Percentiles rank a stretch among this genome's conserved stretches.
Conservation (phyloP, 2,329 filamentous ascomycete species). For the Apiospora koreana region DNA sequence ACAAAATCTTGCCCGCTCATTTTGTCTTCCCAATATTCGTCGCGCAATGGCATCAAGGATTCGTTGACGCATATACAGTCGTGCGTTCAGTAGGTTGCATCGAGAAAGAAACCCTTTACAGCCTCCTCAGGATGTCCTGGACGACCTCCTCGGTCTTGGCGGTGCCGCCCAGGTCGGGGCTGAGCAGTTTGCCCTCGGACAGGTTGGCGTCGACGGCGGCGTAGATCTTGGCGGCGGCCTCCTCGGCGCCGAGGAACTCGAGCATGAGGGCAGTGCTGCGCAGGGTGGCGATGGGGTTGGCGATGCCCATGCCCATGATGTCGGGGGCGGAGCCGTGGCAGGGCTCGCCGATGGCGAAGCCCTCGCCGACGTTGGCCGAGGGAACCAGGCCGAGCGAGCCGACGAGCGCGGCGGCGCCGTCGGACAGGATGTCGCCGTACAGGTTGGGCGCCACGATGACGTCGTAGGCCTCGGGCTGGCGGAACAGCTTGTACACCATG, state of each 20-base stretch:
- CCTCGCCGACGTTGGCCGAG: conserved; percentile 90
- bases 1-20: neutral
- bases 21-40: neutral
- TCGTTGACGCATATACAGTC: neutral
- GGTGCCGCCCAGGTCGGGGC: conserved; percentile 86
- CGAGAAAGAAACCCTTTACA: conserved; percentile 51
- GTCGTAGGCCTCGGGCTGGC: conserved; percentile 92
- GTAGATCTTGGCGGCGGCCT: conserved; percentile 87
- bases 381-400: conserved; percentile 91
- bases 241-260: conserved; percentile 87
- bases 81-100: neutral
- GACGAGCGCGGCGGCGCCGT: conserved; percentile 91
- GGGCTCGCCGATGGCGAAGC: conserved; percentile 95
- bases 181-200: conserved; percentile 78
- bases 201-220: conserved; percentile 88
- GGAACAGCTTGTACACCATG: conserved; percentile 99
- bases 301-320: conserved; percentile 88
- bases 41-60: neutral
- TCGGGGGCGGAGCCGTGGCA: conserved; percentile 96
- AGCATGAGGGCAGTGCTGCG: conserved; percentile 92
- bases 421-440: conserved; percentile 95
- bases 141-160: conserved; percentile 86
- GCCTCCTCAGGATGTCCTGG: conserved; percentile 78
- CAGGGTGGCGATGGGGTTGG: conserved; percentile 95
- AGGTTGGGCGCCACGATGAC: conserved; percentile 97